phyloP scores from a whole-genome alignment of 75 land plant genomes.

The Adiantum capillusveneris region DNA sequence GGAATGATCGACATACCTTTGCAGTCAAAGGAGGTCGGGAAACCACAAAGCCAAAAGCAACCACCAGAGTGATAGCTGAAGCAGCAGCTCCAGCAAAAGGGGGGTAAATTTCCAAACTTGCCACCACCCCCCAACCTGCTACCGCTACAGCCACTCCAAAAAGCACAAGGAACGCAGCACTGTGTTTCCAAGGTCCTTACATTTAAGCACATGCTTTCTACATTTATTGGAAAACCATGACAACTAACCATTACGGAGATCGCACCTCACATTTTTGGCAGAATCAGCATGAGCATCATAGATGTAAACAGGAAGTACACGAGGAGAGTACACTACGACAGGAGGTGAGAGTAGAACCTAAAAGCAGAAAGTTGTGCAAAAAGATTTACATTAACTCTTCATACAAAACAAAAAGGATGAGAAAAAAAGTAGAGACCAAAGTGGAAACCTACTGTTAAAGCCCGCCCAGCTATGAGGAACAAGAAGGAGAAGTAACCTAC shows the following conservation, averaged over 20 bases:
- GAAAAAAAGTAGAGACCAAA: background rate
- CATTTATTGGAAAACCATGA: background rate
- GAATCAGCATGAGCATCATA: slow-evolving; percentile 99
- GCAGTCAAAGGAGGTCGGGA: slow-evolving; percentile 90
- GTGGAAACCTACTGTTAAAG: slow-evolving; percentile 55
- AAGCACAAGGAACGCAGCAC: slow-evolving; percentile 83
- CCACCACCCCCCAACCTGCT: slow-evolving; percentile 99
- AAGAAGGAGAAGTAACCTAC: slow-evolving; percentile 96
- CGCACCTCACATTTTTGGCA: slow-evolving; percentile 97
- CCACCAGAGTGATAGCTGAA: slow-evolving; percentile 93
- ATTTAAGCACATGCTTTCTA: background rate
- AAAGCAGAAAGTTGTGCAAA: background rate
- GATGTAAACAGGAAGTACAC: slow-evolving; percentile 96
- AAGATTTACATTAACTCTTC: too few species aligned
- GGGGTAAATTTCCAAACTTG: slow-evolving; percentile 92
- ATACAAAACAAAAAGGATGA: too few species aligned
- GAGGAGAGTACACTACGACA: slow-evolving; percentile 95
- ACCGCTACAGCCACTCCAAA: slow-evolving; percentile 92
- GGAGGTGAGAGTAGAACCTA: slow-evolving; percentile 99
- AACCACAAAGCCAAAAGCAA: slow-evolving; percentile 96
- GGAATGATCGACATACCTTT: slow-evolving; percentile 38
- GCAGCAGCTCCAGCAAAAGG: slow-evolving; percentile 99
- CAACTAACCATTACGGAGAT: background rate
- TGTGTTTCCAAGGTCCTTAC: slow-evolving; percentile 17
- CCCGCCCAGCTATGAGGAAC: slow-evolving; percentile 90